Base-by-base conservation (phyloP, 1,284 basidiomycete species). In the Paramarasmius palmivorus region DNA sequence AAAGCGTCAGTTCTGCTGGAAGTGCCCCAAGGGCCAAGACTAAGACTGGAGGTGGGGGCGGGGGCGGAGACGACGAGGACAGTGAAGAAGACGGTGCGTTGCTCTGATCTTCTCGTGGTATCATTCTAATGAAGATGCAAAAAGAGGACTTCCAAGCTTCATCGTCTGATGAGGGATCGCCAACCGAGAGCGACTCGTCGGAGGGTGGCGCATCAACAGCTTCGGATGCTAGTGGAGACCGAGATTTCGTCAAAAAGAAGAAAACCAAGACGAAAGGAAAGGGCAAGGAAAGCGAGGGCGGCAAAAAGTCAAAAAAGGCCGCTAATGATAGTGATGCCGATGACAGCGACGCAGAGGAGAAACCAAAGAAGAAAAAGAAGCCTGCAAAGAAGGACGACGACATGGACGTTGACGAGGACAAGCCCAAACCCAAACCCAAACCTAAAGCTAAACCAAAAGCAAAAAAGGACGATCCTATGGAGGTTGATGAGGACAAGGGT, bases 61-160 rank as follows among this genome's bases (percentile, higher is more conserved):
- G 75, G 9, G 75, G 76, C 19, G 81, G 76, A 38, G 88, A 92
- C 42, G 92, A 93, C 41, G 86, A 89, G 20, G 88, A 90, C 49
- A 89, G 84, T 56, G 91, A 93, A 65, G 88, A 91, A 61, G 93
- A 93, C 86, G 66, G 71, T 85, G 66, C 12, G 63, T 57, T 38
- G 20, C n/a, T 34, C 32, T 40, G 22, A 8, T 39, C 40, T 44
- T 49, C 4, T 45, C 15, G 32, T 57, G 41, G 54, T 55, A 49
- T 54, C 25, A n/a, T 53, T 69, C 5, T 52, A 50, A 37, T 36
- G 22, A 38, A 20, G 22, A 40, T 37, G 90, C 64, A 48, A 39
- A 14, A 61, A 78, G 95, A 95, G 67, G 95, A 97, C 73, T 98
- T 98, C 79, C 72, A 87, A 59, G 93, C 87, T 3, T 90, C 88